Conservation (phyloP, 2,329 filamentous ascomycete genomes). For the Fusarium longipes region DNA sequence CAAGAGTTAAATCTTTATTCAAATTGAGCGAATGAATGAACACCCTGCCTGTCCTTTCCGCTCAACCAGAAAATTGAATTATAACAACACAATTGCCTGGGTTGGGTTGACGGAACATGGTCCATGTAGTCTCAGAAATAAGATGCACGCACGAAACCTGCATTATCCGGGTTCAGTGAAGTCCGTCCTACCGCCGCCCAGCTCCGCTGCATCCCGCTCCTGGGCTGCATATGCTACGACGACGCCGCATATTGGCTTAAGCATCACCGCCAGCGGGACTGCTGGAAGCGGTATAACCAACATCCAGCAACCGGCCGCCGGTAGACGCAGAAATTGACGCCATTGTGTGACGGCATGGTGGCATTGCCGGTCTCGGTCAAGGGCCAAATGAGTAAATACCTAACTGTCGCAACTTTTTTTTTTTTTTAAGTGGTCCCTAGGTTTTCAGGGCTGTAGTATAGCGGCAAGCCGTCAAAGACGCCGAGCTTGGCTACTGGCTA, state of each 20-base stretch:
- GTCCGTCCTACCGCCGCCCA: constrained; percentile 13
- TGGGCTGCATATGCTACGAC: constrained; percentile 30
- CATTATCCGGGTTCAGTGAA: neutral
- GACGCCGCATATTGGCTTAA: constrained; percentile 18
- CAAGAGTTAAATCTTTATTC: too few relatives aligned
- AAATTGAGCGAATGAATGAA: neutral
- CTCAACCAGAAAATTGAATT: neutral
- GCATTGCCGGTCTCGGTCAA: constrained; percentile 42
- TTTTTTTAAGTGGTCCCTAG: constrained; percentile 29
- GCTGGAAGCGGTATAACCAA: constrained; percentile 42
- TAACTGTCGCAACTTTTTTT: constrained; percentile 6
- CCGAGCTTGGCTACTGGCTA: constrained; percentile 20
- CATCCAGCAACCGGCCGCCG: constrained; percentile 14
- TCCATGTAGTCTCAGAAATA: neutral
- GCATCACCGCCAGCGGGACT: constrained; percentile 41
- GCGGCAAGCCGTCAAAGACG: constrained; percentile 22
- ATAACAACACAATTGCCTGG: neutral
- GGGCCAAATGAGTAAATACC: constrained; percentile 18
- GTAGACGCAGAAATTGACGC: constrained; percentile 43
- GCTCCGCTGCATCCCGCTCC: constrained; percentile 34
- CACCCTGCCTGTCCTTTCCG: neutral
- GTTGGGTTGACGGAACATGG: neutral
- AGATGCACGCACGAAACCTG: constrained; percentile 7
- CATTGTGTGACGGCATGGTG: constrained; percentile 46
- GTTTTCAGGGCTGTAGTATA: constrained; percentile 36